Percentiles rank a stretch among this genome's conserved stretches.
phyloP scores from a whole-genome alignment of 192 early-diverging fungal species.

The Entrophospora sp. region DNA sequence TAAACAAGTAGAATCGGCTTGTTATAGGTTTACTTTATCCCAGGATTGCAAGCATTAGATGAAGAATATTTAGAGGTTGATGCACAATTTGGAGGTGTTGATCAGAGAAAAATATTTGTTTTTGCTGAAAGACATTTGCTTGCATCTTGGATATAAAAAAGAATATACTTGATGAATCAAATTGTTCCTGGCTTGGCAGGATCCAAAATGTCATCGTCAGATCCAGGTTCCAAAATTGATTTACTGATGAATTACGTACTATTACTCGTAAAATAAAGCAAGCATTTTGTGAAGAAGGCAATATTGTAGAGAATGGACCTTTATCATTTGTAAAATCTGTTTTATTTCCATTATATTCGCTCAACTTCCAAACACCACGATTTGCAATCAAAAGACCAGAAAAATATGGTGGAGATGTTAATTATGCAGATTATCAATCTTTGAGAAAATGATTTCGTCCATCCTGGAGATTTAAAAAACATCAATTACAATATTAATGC shows the following conservation, averaged over 20 bases:
- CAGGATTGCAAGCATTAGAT: constrained; percentile 94
- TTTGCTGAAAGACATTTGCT: constrained; percentile 95
- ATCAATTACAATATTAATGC: constrained; percentile 76
- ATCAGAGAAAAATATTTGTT: constrained; percentile 99
- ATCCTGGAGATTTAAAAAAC: constrained; percentile 94
- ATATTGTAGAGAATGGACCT: constrained; percentile 84
- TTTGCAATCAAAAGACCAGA: constrained; percentile 73
- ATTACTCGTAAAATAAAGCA: constrained; percentile 83
- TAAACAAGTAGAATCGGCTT: constrained; percentile 84
- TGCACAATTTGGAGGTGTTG: constrained; percentile 93
- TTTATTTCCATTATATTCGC: constrained; percentile 78
- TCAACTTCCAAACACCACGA: constrained; percentile 44
- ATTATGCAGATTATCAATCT: constrained; percentile 58
- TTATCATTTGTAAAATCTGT: constrained; percentile 85
- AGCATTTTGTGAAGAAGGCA: constrained; percentile 97
- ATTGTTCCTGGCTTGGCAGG: constrained; percentile 96
- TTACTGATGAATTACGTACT: constrained; percentile 68
- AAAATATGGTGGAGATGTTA: constrained; percentile 84
- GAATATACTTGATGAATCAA: constrained; percentile 94
- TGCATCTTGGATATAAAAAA: constrained; percentile 87
- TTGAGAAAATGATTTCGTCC: constrained; percentile 85
- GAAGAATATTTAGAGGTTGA: constrained; percentile 95
- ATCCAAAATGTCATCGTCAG: constrained; percentile 93
- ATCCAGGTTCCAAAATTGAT: constrained; percentile 96
- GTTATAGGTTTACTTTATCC: constrained; percentile 94